Evolutionary conservation across 2,329 filamentous ascomycete genomes (phyloP), one percentile per base, ranked within the genome.

Genomic region (Ilyonectria destructans): DNA sequence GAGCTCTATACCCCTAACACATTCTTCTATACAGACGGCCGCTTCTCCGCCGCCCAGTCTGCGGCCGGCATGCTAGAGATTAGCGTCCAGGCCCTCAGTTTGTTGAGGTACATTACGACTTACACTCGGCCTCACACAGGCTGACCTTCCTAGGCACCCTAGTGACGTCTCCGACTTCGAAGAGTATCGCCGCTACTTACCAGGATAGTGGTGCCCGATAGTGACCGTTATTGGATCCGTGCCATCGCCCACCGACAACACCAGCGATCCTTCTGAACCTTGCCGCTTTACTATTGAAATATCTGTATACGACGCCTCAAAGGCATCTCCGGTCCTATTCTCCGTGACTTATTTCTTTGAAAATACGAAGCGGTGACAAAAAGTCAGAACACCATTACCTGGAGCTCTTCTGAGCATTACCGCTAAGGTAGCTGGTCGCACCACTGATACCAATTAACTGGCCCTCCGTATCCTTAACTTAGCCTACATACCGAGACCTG

Each of bases 11-110:
- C 10, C 6, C 56, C 56, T n/a, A 58, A 58, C 19, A 19, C 56
- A 4, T 58, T 58, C 13, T 58, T 48, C 56, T 58, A 58, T 21
- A 40, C 56, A 40, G 26, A 58, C 13, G 56, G 56, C 45, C 57
- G 45, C 31, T 59, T 59, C 45, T 59, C 29, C 9, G 57, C 57
- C 4, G 19, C 57, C 57, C n/a, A 23, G 57, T 37, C 57, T 29
- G 8, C 45, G 8, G n/a, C 5, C n/a, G 57, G 57, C 31, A 21
- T 6, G 23, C 57, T 59, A 2, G 2, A 51, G 5, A 51, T 59
- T 15, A 49, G 29, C 23, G 57, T 59, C 12, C 45, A 59, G 57
- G 57, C 45, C n/a, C n/a, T n/a, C n/a, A n/a, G n/a, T n/a, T n/a
- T n/a, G n/a, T n/a, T n/a, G n/a, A n/a, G n/a, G n/a, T n/a, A n/a